These are phyloP conservation scores for Epichloe typhina DNA, from an alignment of 2,329 filamentous ascomycete species.

Conservation along the genomic window DNA sequence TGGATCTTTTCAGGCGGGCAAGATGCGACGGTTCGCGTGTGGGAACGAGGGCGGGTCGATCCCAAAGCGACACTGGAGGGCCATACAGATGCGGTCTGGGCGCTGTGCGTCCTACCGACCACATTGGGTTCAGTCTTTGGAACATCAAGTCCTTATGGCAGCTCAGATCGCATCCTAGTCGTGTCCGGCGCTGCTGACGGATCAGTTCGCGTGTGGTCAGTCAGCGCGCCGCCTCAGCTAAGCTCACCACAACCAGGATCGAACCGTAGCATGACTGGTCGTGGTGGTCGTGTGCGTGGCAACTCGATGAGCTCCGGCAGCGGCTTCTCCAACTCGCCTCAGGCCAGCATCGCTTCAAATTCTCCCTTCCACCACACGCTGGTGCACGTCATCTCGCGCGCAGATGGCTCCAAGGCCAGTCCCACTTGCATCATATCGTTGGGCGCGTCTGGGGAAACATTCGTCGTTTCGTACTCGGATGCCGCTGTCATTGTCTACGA, in stretches of 20 bases:
- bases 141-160: slow-evolving; percentile 59
- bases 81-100: slow-evolving; percentile 93
- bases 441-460: slow-evolving; percentile 69
- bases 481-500: slow-evolving; percentile 86
- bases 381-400: slow-evolving; percentile 69
- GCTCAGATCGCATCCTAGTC: slow-evolving; percentile 75
- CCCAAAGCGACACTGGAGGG: slow-evolving; percentile 90
- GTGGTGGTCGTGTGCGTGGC: slow-evolving; percentile 64
- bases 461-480: slow-evolving; percentile 87
- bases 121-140: slow-evolving; percentile 74
- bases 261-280: slow-evolving; percentile 40
- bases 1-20: slow-evolving; percentile 98
- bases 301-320: slow-evolving; percentile 93
- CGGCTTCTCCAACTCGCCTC: slow-evolving; percentile 79
- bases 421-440: slow-evolving; percentile 90
- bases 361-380: slow-evolving; percentile 82
- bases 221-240: slow-evolving; percentile 78
- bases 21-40: slow-evolving; percentile 83
- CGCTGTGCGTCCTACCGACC: slow-evolving; percentile 79
- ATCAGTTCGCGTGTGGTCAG: slow-evolving; percentile 83
- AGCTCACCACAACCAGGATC: slow-evolving; percentile 64
- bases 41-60: slow-evolving; percentile 89
- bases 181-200: slow-evolving; percentile 87
- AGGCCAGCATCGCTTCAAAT: slow-evolving; percentile 72
- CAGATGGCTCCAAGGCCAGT: slow-evolving; percentile 52